These are phyloP conservation scores for Nannochloris sp. DNA, from an alignment of 139 green algal genomes.

Conservation along the genomic window DNA sequence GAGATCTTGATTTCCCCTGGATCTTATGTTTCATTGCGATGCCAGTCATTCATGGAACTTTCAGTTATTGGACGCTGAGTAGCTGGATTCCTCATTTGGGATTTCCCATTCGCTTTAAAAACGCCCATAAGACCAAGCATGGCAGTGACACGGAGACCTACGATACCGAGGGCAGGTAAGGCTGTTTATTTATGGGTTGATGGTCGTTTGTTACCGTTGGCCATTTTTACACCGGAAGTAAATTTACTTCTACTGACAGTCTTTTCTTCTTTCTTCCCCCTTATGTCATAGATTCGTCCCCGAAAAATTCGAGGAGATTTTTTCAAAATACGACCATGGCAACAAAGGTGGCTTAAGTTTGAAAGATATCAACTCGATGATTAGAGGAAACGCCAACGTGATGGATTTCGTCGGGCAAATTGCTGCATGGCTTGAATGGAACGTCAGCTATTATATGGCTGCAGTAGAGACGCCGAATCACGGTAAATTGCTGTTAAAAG, in stretches of 20 bases:
- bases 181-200: too few relatives aligned
- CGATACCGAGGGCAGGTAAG: background rate
- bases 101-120: conserved; percentile 37
- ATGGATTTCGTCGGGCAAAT: conserved; percentile 41
- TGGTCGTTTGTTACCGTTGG: too few relatives aligned
- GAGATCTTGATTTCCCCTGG: conserved; percentile 44
- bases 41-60: conserved; percentile 58
- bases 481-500: conserved; percentile 18
- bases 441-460: conserved; percentile 20
- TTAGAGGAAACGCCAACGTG: conserved; percentile 46
- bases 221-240: too few relatives aligned
- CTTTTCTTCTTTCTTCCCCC: too few relatives aligned
- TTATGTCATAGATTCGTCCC: conserved; percentile 68
- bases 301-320: conserved; percentile 55
- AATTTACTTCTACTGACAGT: too few relatives aligned
- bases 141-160: conserved; percentile 38
- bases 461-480: conserved; percentile 1
- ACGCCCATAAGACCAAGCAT: conserved; percentile 54
- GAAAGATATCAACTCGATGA: conserved; percentile 43
- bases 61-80: conserved; percentile 27
- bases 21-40: conserved; percentile 41
- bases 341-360: conserved; percentile 49
- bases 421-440: conserved; percentile 34
- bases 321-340: conserved; percentile 44
- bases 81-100: conserved; percentile 44